Base-by-base conservation (phyloP, 1,284 basidiomycete species). In the Kalmanozyma brasiliensis region DNA sequence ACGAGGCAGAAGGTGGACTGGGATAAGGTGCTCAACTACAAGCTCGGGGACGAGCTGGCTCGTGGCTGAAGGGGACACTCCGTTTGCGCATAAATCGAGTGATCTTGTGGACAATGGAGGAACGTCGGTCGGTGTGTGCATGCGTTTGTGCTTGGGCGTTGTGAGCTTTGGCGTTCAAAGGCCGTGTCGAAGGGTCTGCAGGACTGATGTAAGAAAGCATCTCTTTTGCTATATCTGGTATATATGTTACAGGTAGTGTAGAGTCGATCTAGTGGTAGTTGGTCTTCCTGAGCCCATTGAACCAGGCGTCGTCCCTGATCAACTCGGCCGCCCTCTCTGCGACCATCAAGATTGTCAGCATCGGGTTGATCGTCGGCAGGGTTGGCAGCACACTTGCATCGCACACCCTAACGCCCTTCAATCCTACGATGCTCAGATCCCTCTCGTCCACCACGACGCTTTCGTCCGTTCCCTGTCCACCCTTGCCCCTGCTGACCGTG, bases 351-450 rank as follows among this genome's bases (percentile, higher is more conserved):
- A 77, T 66, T 24, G 68, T 79, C 38, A 66, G 52, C 69, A 77
- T 80, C 10, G 69, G 67, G 64, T 76, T 77, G 61, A 79, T 67
- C 14, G 79, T 81, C 2, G 79, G 76, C 35, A 82, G 61, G 8
- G 77, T 77, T 3, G 82, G 82, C 45, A 83, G 48, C 8, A 82
- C 70, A 30, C 69, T 73, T 8, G 82, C 82, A 43, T 83, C 82
- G 47, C 74, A 74, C 14, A 83, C 61, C 14, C 82, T 59, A 9
- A 83, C 32, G 22, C 76, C 74, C 26, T 71, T 67, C 36, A 80
- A 44, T 9, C 82, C 82, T 2, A 73, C 69, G 16, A 83, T 53
- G 8, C 66, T 48, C 8, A 83, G 48, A 40, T 80, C 67, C 36
- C 68, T 64, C 20, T 82, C 74, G 44, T 82, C 74, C 7, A 80